Base-by-base conservation (phyloP, 768 basidiomycete genomes). In the Suillus discolor region DNA sequence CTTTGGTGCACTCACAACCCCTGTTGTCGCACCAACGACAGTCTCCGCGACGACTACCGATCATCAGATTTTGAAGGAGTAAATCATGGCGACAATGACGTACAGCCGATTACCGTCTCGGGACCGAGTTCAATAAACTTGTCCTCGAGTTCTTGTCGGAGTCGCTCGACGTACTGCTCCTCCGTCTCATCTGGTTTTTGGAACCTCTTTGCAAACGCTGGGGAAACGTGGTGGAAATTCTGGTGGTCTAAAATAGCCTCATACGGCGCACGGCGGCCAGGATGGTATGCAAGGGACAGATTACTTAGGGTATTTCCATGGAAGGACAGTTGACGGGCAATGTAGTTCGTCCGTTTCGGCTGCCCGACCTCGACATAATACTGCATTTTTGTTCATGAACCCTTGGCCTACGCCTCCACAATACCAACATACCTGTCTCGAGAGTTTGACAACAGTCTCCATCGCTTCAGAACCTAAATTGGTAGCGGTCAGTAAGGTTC, bases 141-240 rank as follows among this genome's bases (percentile, higher is more conserved):
- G 68, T 88, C 85, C 70, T 97, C 95, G 3, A 97, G 81, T 75
- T 97, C 94, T 66, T 91, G 82, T 41, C 87, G 82, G 42, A 95
- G 82, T 31, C 93, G 83, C 65, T 89, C 85, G 1, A 94, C 91
- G 67, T 96, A 96, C 70, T 91, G 82, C 62, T 87, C 91, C 69
- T 91, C 91, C 2, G 85, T 86, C 77, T 97, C 95, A 28, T 84
- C 85, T 3, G 80, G 71, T 15, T 77, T 82, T 73, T 91, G 82
- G 78, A 93, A 93, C n/a, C 94, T 88, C 69, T 87, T 89, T 1
- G 90, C 88, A 73, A 91, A 95, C 11, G 94, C 95, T 0, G 94
- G 94, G 36, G 92, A 93, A 66, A 94, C 93, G 71, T 94, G 92
- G 73, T 94, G 90, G 74, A 91, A 96, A 71, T 86, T 82, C 3